Base-by-base conservation (phyloP, 2,329 filamentous ascomycete species). In the Nothopassalora personata region DNA sequence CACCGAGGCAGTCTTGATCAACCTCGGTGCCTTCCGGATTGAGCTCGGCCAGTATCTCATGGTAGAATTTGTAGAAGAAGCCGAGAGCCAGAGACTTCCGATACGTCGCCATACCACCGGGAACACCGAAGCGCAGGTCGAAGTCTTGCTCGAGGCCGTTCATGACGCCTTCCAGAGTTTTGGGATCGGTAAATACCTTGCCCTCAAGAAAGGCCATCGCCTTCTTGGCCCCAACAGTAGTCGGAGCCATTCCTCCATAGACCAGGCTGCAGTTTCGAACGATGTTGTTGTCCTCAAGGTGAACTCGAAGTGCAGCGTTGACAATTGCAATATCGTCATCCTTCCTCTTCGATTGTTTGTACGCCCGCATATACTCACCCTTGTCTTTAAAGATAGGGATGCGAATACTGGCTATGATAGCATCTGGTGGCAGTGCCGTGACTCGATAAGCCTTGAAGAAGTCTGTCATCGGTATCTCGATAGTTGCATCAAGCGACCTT, bases 321-420 rank as follows among this genome's bases (percentile, higher is more conserved):
- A 97, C 94, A 67, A 99, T 97, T 1, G 94, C 94, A 71, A 99
- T 97, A 71, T 99, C 94, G 68, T 99, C 94, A 68, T 99, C 94
- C 72, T 97, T 97, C 65, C 94, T 81, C 79, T 99, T 99, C 0
- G 94, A 86, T 73, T 97, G 93, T 75, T 99, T 99, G 76, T 97
- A 97, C 0, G 93, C 87, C 47, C 89, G 84, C 72, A 96, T 88
- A 71, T 87, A 91, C 71, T 97, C 94, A 3, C 89, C 87, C 68
- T 87, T 88, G 55, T 86, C 81, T 2, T 80, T 80, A 0, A 89
- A 88, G 2, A 89, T 77, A 0, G 94, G 94, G 48, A 99, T 90
- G n/a, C 88, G 85, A 63, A 99, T 87, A 46, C 87, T 87, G 1
- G 91, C 86, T 60, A 99, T 93, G 63, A 97, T 84, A 1, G 90